These are phyloP conservation scores for Penicillium verhagenii DNA, from an alignment of 495 filamentous ascomycete species.

Conservation along the genomic window DNA sequence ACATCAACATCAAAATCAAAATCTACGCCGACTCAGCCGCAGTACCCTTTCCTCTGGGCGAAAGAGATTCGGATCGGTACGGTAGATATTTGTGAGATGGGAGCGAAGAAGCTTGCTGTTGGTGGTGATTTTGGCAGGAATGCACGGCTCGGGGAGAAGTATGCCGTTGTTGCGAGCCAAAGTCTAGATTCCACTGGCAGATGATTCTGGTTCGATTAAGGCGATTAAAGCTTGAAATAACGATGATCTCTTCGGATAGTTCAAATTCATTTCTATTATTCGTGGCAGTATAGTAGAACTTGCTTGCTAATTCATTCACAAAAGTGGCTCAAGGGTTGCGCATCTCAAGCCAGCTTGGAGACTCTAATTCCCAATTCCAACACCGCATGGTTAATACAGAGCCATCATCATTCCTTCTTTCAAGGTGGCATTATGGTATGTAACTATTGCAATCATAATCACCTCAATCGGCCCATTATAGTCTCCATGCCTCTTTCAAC, in stretches of 20 bases:
- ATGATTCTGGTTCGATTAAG: not conserved
- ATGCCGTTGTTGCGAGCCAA: slow-evolving; percentile 39
- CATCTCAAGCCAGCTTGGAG: slow-evolving; percentile 30
- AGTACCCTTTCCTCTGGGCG: slow-evolving; percentile 56
- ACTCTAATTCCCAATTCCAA: not conserved
- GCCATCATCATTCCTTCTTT: not conserved
- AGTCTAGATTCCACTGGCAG: slow-evolving; percentile 15
- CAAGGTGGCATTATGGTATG: not conserved
- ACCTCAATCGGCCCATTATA: slow-evolving; percentile 87
- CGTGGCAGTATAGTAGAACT: slow-evolving; percentile 4
- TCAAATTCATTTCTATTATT: slow-evolving; percentile 11
- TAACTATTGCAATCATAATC: slow-evolving; percentile 19
- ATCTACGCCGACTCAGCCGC: not conserved
- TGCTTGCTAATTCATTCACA: slow-evolving; percentile 9
- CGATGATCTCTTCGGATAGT: not conserved
- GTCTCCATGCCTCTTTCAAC: slow-evolving; percentile 78
- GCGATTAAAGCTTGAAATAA: not conserved
- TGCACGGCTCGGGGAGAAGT: slow-evolving; percentile 42
- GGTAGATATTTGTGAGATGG: slow-evolving; percentile 75
- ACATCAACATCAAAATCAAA: too few species aligned
- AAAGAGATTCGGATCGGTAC: slow-evolving; percentile 58
- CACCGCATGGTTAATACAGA: not conserved
- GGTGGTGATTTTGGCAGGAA: slow-evolving; percentile 15
- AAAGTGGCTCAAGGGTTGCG: not conserved
- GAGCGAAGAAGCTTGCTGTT: slow-evolving; percentile 56